phyloP scores from a whole-genome alignment of 768 basidiomycete genomes.

The Hirschioporus abietinus region DNA sequence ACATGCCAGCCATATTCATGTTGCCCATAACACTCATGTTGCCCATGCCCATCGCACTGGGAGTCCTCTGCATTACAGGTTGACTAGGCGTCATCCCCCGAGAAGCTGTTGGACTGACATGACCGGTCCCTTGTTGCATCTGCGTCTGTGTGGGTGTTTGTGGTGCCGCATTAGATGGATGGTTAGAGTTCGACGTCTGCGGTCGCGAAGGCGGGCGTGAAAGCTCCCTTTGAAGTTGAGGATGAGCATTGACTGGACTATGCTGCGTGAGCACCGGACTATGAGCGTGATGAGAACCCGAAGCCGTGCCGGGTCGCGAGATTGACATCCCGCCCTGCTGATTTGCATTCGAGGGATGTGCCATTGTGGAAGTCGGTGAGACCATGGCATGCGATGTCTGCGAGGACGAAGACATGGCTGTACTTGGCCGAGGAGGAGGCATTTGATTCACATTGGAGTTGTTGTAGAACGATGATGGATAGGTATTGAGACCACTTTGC shows the following conservation, averaged over 20 bases:
- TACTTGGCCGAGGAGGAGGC: background rate
- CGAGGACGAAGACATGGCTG: background rate
- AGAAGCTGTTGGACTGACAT: slow-evolving; percentile 21
- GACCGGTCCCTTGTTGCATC: slow-evolving; percentile 20
- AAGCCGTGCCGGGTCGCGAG: background rate
- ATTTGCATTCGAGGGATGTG: background rate
- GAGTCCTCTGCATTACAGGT: slow-evolving; percentile 6
- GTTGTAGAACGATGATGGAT: background rate
- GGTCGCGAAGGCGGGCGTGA: slow-evolving; percentile 12
- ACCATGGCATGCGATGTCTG: background rate
- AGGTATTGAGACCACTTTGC: background rate
- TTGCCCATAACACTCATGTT: slow-evolving; percentile 17
- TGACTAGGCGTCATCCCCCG: slow-evolving; percentile 4
- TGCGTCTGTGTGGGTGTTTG: slow-evolving; percentile 20
- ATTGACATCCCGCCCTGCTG: background rate
- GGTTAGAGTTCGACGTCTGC: slow-evolving; percentile 12
- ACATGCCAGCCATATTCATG: slow-evolving; percentile 15
- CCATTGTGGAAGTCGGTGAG: background rate
- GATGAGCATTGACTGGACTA: background rate
- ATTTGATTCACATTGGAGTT: background rate
- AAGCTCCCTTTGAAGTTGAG: slow-evolving; percentile 15
- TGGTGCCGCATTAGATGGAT: slow-evolving; percentile 15
- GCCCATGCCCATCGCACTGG: slow-evolving; percentile 11
- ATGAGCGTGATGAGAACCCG: background rate
- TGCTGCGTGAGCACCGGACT: background rate